Percentiles rank a stretch among this genome's conserved stretches.
phyloP scores from a whole-genome alignment of 257 asterid genomes.

The Nicotiana benthamiana region DNA sequence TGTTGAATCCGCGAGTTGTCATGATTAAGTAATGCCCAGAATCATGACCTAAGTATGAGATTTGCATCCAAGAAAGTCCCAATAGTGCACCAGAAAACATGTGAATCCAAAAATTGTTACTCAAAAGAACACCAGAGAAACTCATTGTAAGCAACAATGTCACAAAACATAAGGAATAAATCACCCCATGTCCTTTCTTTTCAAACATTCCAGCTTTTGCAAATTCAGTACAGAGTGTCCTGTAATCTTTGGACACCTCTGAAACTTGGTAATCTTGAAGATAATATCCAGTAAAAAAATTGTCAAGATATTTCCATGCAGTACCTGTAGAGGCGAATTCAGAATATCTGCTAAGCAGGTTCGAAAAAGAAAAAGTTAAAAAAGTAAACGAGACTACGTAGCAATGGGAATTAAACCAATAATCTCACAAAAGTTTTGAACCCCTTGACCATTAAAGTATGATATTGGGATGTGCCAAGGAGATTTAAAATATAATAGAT shows the following conservation, averaged over 20 bases:
- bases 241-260: slow-evolving; percentile 36
- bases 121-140: slow-evolving; percentile 26
- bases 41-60: slow-evolving; percentile 79
- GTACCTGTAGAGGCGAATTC: slow-evolving; percentile 25
- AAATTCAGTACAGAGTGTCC: slow-evolving; percentile 22
- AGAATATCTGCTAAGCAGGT: too few species aligned
- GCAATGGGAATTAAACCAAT: too few species aligned
- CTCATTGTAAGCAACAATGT: slow-evolving; percentile 11
- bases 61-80: slow-evolving; percentile 38
- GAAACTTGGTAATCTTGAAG: slow-evolving; percentile 33
- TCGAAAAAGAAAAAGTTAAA: too few species aligned
- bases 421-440: too few species aligned
- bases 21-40: slow-evolving; percentile 84
- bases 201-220: slow-evolving; percentile 39
- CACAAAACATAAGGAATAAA: slow-evolving; percentile 18
- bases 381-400: too few species aligned
- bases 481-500: too few species aligned
- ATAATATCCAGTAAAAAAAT: slow-evolving; percentile 29
- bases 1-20: slow-evolving; percentile 40
- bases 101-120: slow-evolving; percentile 20
- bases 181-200: slow-evolving; percentile 35
- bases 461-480: too few species aligned
- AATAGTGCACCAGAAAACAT: slow-evolving; percentile 29
- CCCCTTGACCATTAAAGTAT: too few species aligned
- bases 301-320: slow-evolving; percentile 39